phyloP scores from a whole-genome alignment of 129 eudicot genomes.

The Kitagawia praeruptora region DNA sequence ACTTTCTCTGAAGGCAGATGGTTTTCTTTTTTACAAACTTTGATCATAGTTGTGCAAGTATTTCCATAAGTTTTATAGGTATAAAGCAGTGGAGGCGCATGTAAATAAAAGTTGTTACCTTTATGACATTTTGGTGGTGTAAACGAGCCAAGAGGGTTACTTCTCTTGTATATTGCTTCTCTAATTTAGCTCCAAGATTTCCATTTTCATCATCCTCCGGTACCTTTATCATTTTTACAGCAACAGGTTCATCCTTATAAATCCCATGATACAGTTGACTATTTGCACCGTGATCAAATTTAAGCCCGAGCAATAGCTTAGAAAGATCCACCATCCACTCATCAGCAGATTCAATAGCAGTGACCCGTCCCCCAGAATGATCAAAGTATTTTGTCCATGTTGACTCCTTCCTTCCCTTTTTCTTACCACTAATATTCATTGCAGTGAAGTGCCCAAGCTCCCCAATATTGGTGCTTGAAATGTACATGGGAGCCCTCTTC shows the following conservation, averaged over 20 bases:
- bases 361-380: slow-evolving; percentile 75
- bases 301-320: slow-evolving; percentile 65
- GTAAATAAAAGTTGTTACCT: slow-evolving; percentile 26
- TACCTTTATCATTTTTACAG: slow-evolving; percentile 64
- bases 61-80: not conserved
- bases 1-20: not conserved
- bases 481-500: slow-evolving; percentile 24
- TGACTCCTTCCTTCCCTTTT: slow-evolving; percentile 50
- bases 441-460: slow-evolving; percentile 45
- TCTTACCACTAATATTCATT: slow-evolving; percentile 32
- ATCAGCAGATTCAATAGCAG: slow-evolving; percentile 60
- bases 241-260: slow-evolving; percentile 70
- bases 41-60: not conserved
- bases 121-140: slow-evolving; percentile 66
- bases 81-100: not conserved
- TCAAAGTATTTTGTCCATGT: slow-evolving; percentile 80
- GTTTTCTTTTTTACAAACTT: not conserved
- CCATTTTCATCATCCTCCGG: slow-evolving; percentile 92
- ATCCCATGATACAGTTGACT: slow-evolving; percentile 85
- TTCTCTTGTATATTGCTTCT: slow-evolving; percentile 74
- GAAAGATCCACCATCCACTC: slow-evolving; percentile 79
- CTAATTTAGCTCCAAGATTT: slow-evolving; percentile 53
- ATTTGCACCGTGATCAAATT: slow-evolving; percentile 91
- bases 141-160: slow-evolving; percentile 67
- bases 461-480: slow-evolving; percentile 31